These are phyloP conservation scores for Neurospora sp. DNA, from an alignment of 495 filamentous ascomycete genomes.

Conservation along the genomic window DNA sequence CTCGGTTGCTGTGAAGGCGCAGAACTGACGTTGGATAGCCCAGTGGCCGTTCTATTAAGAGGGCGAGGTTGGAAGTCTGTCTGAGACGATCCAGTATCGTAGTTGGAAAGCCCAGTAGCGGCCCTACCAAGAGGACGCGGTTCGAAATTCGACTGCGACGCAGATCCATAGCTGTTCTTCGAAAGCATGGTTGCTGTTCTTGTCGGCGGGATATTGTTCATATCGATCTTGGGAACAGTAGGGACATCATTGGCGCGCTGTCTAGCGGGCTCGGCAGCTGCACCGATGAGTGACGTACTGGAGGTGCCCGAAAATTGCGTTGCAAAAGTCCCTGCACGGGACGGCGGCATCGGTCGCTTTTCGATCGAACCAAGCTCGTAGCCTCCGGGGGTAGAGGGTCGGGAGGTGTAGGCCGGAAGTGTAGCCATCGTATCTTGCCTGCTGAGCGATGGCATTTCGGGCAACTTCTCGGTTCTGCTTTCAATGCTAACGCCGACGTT, in stretches of 20 bases:
- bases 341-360: constrained; percentile 29
- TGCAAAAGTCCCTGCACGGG: constrained; percentile 27
- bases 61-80: not conserved
- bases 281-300: constrained; percentile 47
- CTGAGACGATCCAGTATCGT: not conserved
- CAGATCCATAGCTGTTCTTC: constrained; percentile 37
- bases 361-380: constrained; percentile 39
- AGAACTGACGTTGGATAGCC: not conserved
- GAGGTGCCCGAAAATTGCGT: constrained; percentile 35
- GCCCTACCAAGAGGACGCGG: not conserved
- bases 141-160: constrained; percentile 18
- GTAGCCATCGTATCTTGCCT: constrained; percentile 60
- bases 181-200: constrained; percentile 24
- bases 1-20: not conserved
- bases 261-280: constrained; percentile 47
- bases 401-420: constrained; percentile 49
- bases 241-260: constrained; percentile 40
- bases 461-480: constrained; percentile 39
- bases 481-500: constrained; percentile 21
- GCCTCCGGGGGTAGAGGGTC: constrained; percentile 41
- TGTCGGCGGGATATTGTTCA: constrained; percentile 23
- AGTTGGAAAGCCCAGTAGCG: not conserved
- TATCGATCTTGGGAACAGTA: constrained; percentile 28
- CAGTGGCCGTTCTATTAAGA: not conserved
- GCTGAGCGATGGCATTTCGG: constrained; percentile 48